phyloP scores from a whole-genome alignment of 179 eudicot genomes.

The Pouteria campechiana region DNA sequence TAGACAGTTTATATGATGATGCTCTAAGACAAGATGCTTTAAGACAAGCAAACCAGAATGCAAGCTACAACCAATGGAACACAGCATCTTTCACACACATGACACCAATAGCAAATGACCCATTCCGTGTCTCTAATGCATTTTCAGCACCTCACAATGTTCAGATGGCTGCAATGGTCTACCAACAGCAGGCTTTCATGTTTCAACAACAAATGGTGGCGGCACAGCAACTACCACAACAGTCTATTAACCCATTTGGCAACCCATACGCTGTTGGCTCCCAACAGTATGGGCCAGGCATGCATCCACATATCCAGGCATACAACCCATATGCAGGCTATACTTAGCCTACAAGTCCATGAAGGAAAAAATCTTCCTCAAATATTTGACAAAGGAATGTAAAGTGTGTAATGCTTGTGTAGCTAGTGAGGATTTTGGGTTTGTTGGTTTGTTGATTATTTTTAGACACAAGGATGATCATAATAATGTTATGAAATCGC shows the following conservation, averaged over 20 bases:
- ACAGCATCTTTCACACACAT: conserved; percentile 33
- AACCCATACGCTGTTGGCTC: conserved; percentile 33
- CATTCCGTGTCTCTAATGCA: conserved; percentile 53
- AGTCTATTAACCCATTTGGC: conserved; percentile 50
- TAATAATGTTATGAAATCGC: too few relatives aligned
- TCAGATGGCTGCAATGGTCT: conserved; percentile 72
- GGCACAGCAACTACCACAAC: conserved; percentile 40
- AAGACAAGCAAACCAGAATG: conserved; percentile 64
- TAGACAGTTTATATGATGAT: conserved; percentile 91
- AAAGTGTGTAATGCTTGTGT: too few relatives aligned
- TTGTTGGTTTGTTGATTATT: too few relatives aligned
- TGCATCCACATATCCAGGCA: conserved; percentile 51
- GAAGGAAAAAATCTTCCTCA: too few relatives aligned
- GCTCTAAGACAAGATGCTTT: conserved; percentile 91
- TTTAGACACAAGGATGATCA: too few relatives aligned
- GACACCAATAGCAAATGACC: conserved; percentile 48
- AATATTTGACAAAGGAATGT: too few relatives aligned
- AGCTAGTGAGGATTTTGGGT: too few relatives aligned
- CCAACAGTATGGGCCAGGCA: conserved; percentile 53
- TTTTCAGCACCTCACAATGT: conserved; percentile 45
- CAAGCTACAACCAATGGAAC: conserved; percentile 92
- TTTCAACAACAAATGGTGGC: conserved; percentile 67
- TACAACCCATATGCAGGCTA: conserved; percentile 68
- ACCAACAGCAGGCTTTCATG: conserved; percentile 69
- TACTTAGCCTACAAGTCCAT: too few relatives aligned